A percentile compares a stretch with the other conserved stretches of the same genome.
phyloP scores from a whole-genome alignment of 2,329 filamentous ascomycete genomes.

The Colletotrichum siamense region DNA sequence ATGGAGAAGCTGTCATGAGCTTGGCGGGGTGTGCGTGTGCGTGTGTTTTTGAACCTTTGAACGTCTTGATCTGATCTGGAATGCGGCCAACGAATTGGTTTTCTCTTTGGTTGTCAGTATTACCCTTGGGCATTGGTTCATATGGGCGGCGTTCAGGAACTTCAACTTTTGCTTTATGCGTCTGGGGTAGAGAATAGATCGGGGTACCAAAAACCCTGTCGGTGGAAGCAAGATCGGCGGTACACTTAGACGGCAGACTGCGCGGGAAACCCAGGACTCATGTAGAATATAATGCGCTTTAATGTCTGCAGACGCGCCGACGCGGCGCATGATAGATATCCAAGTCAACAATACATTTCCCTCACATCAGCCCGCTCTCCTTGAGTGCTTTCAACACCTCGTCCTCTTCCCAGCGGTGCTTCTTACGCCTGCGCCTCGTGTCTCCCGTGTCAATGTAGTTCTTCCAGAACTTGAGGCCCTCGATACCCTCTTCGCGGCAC shows the following conservation, averaged over 20 bases:
- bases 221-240: not conserved
- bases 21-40: too few relatives aligned
- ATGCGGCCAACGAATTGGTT: not conserved
- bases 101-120: not conserved
- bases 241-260: not conserved
- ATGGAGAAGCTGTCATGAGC: constrained; percentile 52
- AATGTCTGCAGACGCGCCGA: constrained; percentile 4
- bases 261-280: not conserved
- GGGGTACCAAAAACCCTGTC: not conserved
- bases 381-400: constrained; percentile 48
- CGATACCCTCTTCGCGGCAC: constrained; percentile 90
- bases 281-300: constrained; percentile 23
- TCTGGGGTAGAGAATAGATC: not conserved
- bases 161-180: not conserved
- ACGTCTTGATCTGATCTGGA: not conserved
- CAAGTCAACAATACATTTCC: not conserved
- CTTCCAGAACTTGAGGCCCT: constrained; percentile 92
- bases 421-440: constrained; percentile 30
- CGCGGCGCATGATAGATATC: constrained; percentile 11
- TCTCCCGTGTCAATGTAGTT: constrained; percentile 68
- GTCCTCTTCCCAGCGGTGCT: constrained; percentile 39
- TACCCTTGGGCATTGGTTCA: constrained; percentile 2
- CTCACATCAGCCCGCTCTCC: constrained; percentile 43
- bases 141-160: constrained; percentile 17
- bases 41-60: not conserved